phyloP scores from a whole-genome alignment of 129 eudicot species.

The Gnaphalium uliginosum region DNA sequence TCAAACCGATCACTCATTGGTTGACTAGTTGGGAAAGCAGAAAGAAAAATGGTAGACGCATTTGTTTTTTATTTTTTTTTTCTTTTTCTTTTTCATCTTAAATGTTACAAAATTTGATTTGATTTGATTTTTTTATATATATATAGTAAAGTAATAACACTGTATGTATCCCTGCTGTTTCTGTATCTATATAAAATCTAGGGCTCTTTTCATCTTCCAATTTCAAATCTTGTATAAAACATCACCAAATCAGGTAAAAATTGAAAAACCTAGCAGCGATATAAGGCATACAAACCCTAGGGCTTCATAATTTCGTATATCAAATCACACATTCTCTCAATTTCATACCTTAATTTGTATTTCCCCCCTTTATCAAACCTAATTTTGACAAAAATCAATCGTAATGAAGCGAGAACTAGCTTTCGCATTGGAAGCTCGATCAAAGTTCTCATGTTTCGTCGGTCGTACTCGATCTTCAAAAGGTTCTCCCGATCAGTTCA shows the following conservation, averaged over 20 bases:
- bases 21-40: no score
- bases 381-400: conserved; percentile 9
- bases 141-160: no score
- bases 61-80: no score
- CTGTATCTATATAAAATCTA: conserved; percentile 28
- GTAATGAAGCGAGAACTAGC: conserved; percentile 60
- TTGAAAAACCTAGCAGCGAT: not conserved
- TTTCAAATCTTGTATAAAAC: conserved; percentile 28
- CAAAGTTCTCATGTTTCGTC: conserved; percentile 33
- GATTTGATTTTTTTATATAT: no score
- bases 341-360: not conserved
- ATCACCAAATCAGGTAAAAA: conserved; percentile 19
- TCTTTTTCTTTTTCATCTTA: no score
- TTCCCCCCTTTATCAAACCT: conserved; percentile 16
- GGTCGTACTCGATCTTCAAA: conserved; percentile 50
- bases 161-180: conserved; percentile 7
- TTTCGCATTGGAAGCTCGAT: conserved; percentile 49
- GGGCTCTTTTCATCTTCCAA: conserved; percentile 28
- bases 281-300: not conserved
- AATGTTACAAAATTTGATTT: no score
- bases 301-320: conserved; percentile 6
- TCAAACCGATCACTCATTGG: no score
- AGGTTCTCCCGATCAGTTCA: not conserved
- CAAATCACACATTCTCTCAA: conserved; percentile 20
- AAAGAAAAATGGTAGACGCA: no score